These are phyloP conservation scores for Aspergillus tubingensis DNA, from an alignment of 2,329 filamentous ascomycete species.

Conservation along the genomic window DNA sequence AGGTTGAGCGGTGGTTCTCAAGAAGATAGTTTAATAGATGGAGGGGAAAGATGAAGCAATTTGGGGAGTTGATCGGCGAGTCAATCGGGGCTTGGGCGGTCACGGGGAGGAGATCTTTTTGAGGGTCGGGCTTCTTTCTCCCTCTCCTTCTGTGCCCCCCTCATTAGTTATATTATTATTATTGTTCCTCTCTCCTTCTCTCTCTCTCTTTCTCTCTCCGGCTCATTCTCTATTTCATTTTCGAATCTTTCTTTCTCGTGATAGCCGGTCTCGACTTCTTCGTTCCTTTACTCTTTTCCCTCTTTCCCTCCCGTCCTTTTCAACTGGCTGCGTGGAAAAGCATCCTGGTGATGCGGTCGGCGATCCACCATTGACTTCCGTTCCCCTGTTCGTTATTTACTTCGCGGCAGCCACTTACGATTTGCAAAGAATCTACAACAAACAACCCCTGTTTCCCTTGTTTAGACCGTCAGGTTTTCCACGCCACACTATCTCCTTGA, in stretches of 20 bases:
- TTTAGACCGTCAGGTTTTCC: not conserved
- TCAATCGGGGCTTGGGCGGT: slow-evolving; percentile 29
- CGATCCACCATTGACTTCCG: slow-evolving; percentile 10
- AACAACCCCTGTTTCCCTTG: slow-evolving; percentile 3
- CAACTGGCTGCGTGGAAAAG: not conserved
- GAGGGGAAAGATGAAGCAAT: slow-evolving; percentile 1
- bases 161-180: not conserved
- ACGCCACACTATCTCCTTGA: not conserved
- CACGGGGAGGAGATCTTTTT: slow-evolving; percentile 22
- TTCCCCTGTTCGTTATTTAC: slow-evolving; percentile 9
- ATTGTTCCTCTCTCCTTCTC: not conserved
- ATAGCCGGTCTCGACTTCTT: not conserved
- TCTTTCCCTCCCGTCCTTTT: not conserved
- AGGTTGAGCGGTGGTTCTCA: not conserved
- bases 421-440: not conserved
- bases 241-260: not conserved
- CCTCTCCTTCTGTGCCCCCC: not conserved
- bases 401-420: slow-evolving; percentile 6
- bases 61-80: not conserved
- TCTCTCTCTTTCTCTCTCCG: not conserved
- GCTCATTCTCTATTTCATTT: not conserved
- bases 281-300: not conserved
- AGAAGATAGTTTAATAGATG: not conserved
- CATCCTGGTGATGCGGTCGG: slow-evolving; percentile 22
- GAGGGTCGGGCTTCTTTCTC: not conserved